phyloP scores from a whole-genome alignment of 805 yeast species.

The Dipodascopsis uninucleata region DNA sequence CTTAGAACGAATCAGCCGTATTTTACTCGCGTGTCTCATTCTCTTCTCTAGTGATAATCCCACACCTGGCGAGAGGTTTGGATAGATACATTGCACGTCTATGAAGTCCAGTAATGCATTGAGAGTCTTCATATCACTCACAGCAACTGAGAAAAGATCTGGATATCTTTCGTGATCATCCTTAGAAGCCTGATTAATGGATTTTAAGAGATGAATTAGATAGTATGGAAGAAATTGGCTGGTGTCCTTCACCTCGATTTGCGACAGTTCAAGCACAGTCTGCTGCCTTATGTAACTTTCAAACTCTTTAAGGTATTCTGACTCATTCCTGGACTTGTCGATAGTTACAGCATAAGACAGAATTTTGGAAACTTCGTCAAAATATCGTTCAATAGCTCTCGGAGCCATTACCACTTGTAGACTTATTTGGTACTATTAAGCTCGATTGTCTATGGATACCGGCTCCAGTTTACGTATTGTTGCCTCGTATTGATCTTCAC shows the following conservation, averaged over 20 bases:
- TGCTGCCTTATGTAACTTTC: not conserved
- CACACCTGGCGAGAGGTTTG: constrained; percentile 52
- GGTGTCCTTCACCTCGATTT: too few relatives aligned
- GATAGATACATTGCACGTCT: constrained; percentile 67
- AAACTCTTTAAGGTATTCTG: not conserved
- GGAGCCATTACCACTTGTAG: too few relatives aligned
- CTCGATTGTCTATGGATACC: too few relatives aligned
- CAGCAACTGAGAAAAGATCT: constrained; percentile 52
- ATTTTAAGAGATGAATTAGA: constrained; percentile 4
- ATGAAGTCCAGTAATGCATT: constrained; percentile 61
- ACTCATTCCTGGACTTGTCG: not conserved
- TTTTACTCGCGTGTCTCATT: constrained; percentile 38
- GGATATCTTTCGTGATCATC: constrained; percentile 17
- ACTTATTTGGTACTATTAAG: too few relatives aligned
- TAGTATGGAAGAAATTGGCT: constrained; percentile 6
- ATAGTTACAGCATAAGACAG: constrained; percentile 4
- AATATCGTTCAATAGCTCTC: constrained; percentile 1
- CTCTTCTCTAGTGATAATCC: constrained; percentile 66
- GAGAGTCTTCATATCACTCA: constrained; percentile 78
- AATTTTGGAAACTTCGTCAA: constrained; percentile 1
- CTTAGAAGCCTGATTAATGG: constrained; percentile 18
- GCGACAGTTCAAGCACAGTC: too few relatives aligned
- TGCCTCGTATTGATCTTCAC: too few relatives aligned
- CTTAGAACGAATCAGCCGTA: constrained; percentile 5
- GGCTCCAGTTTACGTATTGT: too few relatives aligned